These are phyloP conservation scores for Passiflora organensis DNA, from an alignment of 345 rosid species.

Conservation along the genomic window DNA sequence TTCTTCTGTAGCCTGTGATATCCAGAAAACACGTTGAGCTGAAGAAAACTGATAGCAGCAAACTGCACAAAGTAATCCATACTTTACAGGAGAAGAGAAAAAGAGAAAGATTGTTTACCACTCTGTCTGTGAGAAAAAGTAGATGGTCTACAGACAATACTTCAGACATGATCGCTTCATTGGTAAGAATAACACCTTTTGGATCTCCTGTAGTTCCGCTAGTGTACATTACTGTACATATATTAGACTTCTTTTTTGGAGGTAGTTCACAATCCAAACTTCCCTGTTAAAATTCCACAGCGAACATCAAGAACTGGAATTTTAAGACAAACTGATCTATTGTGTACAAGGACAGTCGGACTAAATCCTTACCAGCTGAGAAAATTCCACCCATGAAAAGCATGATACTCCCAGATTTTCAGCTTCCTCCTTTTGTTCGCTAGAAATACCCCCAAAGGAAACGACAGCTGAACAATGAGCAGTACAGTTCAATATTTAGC, in stretches of 20 bases:
- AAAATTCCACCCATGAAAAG: conserved; percentile 80
- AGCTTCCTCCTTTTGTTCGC: conserved; percentile 60
- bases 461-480: conserved; percentile 52
- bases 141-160: conserved; percentile 72
- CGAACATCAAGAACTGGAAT: too few species aligned
- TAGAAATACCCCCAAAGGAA: conserved; percentile 57
- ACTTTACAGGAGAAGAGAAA: not conserved
- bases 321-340: too few species aligned
- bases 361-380: conserved; percentile 37
- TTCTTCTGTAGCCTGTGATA: conserved; percentile 53
- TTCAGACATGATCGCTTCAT: conserved; percentile 59
- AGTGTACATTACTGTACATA: conserved; percentile 91
- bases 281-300: conserved; percentile 36
- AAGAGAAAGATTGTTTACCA: conserved; percentile 34
- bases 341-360: too few species aligned
- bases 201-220: conserved; percentile 99
- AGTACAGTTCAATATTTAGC: not conserved
- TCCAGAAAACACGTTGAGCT: not conserved
- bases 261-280: conserved; percentile 57
- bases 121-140: conserved; percentile 50
- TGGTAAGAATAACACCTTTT: conserved; percentile 77
- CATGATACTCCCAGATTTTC: conserved; percentile 62
- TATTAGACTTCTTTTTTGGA: conserved; percentile 52
- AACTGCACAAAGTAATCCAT: not conserved
- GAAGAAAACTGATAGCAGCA: not conserved